Evolutionary conservation across 2,329 filamentous ascomycete genomes (phyloP), one percentile per base, ranked within the genome.

Genomic region (Xylaria sp.): DNA sequence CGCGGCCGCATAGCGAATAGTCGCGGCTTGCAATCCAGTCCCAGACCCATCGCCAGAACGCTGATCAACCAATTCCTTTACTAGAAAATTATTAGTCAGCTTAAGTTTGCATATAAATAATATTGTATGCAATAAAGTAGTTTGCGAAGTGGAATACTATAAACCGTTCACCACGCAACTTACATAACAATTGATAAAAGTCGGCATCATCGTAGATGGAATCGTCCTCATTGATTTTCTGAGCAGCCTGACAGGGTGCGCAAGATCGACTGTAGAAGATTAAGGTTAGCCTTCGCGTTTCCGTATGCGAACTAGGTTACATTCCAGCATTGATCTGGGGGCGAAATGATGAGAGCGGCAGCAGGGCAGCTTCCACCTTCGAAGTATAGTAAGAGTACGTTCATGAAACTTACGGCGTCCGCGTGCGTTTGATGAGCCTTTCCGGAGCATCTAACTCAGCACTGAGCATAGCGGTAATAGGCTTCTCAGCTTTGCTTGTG

Each of bases 61-160:
- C 77, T 96, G 93, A 76, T 97, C 93, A 10, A 99, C 91, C 1
- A 99, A 89, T 75, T 97, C 93, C 78, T 97, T 96, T 31, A 99
- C 68, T 70, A n/a, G 2, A 60, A 3, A 3, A n/a, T 31, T 6
- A n/a, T 25, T 17, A 31, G 51, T 70, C 25, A 70, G 63, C 45
- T 42, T 36, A 45, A 55, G 9, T 39, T 45, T 20, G 9, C 7
- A 55, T n/a, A 13, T 15, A 29, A 36, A 13, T 15, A 29, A 36
- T 38, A 31, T 27, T 17, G 31, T 42, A 33, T 44, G 9, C 20
- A 33, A 27, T 29, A 5, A 51, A 15, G 2, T 5, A 9, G 20
- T 2, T 25, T 13, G 5, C 25, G 3, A 5, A 13, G 13, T 17
- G 22, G 20, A 10, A 5, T 3, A 20, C 20, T 20, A n/a, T 17